These are phyloP conservation scores for Podospora comata DNA, from an alignment of 495 filamentous ascomycete species.

Conservation along the genomic window DNA sequence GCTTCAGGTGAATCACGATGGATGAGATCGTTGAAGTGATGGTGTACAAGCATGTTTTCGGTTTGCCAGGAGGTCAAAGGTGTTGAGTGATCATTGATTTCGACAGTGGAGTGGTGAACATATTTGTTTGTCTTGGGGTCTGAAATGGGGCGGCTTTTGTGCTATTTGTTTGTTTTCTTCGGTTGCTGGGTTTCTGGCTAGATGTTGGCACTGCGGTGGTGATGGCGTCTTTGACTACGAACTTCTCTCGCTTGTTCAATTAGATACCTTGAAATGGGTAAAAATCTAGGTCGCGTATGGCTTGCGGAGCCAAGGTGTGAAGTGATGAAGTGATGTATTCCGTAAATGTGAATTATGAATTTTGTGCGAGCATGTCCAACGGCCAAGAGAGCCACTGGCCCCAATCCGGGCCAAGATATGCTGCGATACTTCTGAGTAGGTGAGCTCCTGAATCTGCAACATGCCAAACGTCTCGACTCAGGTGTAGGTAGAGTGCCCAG, in stretches of 20 bases:
- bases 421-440: conserved; percentile 35
- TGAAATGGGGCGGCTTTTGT: background rate
- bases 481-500: conserved; percentile 35
- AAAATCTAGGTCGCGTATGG: no score
- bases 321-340: background rate
- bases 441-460: conserved; percentile 33
- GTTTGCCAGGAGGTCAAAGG: background rate
- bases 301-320: background rate
- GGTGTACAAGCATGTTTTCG: no score
- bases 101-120: background rate
- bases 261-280: background rate
- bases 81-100: background rate
- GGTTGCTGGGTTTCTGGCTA: background rate
- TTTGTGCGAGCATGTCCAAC: conserved; percentile 14
- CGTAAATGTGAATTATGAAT: conserved; percentile 32
- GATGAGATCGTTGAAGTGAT: background rate
- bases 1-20: background rate
- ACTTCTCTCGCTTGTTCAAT: background rate
- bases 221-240: background rate
- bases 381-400: conserved; percentile 27
- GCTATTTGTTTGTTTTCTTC: background rate
- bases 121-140: background rate
- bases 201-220: background rate
- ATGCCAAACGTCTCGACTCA: conserved; percentile 32
- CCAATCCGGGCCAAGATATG: conserved; percentile 37